Conservation (phyloP, 2,329 filamentous ascomycete species). For the Diaporthe caulivora region DNA sequence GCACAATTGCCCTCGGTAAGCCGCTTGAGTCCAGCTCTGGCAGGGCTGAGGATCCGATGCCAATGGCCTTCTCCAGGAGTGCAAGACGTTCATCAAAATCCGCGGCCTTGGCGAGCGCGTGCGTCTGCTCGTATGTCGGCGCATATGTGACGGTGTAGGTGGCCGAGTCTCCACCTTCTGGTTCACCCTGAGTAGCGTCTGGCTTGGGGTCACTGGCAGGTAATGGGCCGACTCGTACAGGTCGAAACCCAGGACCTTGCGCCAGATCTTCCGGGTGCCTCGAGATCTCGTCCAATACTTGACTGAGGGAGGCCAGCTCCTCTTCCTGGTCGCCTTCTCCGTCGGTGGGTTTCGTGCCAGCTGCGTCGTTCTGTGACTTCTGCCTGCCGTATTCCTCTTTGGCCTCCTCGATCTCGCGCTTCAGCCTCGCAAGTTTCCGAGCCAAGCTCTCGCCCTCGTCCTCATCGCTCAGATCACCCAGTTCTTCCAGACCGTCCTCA, state of each 20-base stretch:
- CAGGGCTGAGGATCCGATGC: slow-evolving; percentile 78
- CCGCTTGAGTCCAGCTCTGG: slow-evolving; percentile 71
- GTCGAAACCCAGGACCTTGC: slow-evolving; percentile 44
- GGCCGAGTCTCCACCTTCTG: slow-evolving; percentile 50
- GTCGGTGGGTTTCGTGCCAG: slow-evolving; percentile 54
- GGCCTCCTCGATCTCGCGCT: slow-evolving; percentile 83
- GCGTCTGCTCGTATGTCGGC: slow-evolving; percentile 74
- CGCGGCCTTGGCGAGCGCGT: slow-evolving; percentile 82
- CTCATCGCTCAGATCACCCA: slow-evolving; percentile 79
- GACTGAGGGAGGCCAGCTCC: slow-evolving; percentile 76
- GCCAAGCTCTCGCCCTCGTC: slow-evolving; percentile 80
- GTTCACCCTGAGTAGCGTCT: slow-evolving; percentile 43
- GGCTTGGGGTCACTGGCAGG: slow-evolving; percentile 41
- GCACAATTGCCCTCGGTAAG: slow-evolving; percentile 78
- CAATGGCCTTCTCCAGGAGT: slow-evolving; percentile 83
- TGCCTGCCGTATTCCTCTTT: slow-evolving; percentile 72
- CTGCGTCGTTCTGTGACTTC: slow-evolving; percentile 53
- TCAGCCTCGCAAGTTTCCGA: slow-evolving; percentile 83
- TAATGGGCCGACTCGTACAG: slow-evolving; percentile 41
- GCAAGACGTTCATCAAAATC: slow-evolving; percentile 88
- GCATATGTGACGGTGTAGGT: slow-evolving; percentile 76
- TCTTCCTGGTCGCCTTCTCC: slow-evolving; percentile 59
- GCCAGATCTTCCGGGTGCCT: slow-evolving; percentile 46
- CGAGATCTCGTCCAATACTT: slow-evolving; percentile 76
- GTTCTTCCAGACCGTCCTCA: slow-evolving; percentile 73